These are phyloP conservation scores for Corynespora cassiicola DNA, from an alignment of 2,329 filamentous ascomycete genomes.

Conservation along the genomic window DNA sequence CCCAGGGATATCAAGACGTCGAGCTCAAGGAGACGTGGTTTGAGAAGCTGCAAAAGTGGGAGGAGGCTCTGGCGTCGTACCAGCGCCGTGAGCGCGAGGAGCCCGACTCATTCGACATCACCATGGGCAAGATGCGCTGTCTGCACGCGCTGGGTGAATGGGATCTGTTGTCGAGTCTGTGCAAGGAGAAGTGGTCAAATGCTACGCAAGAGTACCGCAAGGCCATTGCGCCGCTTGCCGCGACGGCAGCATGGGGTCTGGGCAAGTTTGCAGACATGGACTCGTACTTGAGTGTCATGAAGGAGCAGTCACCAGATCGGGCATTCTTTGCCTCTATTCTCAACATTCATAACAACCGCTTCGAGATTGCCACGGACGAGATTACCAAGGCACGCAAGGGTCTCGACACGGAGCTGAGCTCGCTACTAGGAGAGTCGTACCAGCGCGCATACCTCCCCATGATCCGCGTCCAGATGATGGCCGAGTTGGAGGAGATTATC, in stretches of 20 bases:
- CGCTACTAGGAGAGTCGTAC: conserved; percentile 97
- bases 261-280: conserved; percentile 99
- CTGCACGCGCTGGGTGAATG: conserved; percentile 96
- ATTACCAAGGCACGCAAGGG: conserved; percentile 93
- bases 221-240: conserved; percentile 89
- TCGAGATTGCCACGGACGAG: conserved; percentile 85
- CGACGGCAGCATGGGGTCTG: conserved; percentile 94
- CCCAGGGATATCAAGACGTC: conserved; percentile 94
- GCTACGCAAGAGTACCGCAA: conserved; percentile 87
- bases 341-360: conserved; percentile 93
- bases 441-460: conserved; percentile 98
- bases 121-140: conserved; percentile 99
- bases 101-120: conserved; percentile 82
- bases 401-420: conserved; percentile 93
- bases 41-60: conserved; percentile 97
- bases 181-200: conserved; percentile 92
- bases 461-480: conserved; percentile 97
- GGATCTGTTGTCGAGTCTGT: conserved; percentile 88
- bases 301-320: conserved; percentile 87
- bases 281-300: conserved; percentile 94
- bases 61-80: conserved; percentile 92
- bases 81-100: conserved; percentile 81
- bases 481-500: conserved; percentile 97
- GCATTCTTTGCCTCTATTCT: conserved; percentile 98
- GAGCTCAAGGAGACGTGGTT: conserved; percentile 98